Conservation (phyloP, 2,329 filamentous ascomycete species). For the Ilyonectria robusta region DNA sequence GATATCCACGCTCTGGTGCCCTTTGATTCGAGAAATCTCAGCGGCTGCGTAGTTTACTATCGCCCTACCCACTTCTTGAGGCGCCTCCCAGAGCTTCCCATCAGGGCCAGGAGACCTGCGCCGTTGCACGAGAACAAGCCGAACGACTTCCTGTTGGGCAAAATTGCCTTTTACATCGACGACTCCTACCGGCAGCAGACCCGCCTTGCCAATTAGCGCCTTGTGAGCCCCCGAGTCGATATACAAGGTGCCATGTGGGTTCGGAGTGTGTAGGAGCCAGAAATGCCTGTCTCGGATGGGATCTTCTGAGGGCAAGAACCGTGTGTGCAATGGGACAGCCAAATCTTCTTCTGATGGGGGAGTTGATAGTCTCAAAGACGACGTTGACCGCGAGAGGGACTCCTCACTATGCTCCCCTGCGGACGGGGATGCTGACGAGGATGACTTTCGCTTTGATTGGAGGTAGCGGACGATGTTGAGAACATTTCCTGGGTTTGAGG, state of each 20-base stretch:
- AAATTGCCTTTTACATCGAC: constrained; percentile 91
- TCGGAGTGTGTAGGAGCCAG: constrained; percentile 94
- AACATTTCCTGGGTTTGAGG: constrained; percentile 94
- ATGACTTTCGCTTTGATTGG: constrained; percentile 34
- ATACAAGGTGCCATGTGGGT: constrained; percentile 90
- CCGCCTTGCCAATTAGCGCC: constrained; percentile 86
- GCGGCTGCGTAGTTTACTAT: constrained; percentile 92
- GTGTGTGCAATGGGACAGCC: constrained; percentile 81
- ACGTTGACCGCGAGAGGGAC: constrained; percentile 57
- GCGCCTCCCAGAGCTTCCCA: constrained; percentile 65
- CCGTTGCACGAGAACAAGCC: constrained; percentile 83
- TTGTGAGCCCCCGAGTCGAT: constrained; percentile 91
- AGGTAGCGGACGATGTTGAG: constrained; percentile 83
- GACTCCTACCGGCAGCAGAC: constrained; percentile 91
- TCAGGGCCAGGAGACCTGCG: constrained; percentile 56
- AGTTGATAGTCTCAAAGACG: constrained; percentile 57
- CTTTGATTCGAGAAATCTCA: constrained; percentile 89
- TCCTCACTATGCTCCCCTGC: constrained; percentile 52
- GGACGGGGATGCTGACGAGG: constrained; percentile 35
- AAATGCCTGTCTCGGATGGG: constrained; percentile 96
- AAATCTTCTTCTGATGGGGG: constrained; percentile 46
- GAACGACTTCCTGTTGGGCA: constrained; percentile 92
- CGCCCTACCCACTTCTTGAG: constrained; percentile 86
- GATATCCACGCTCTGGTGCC: constrained; percentile 87
- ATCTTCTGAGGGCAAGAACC: constrained; percentile 87